Percentiles rank a stretch among this genome's conserved stretches.
phyloP scores from a whole-genome alignment of 345 rosid species.

The Noccaea bulbosa region DNA sequence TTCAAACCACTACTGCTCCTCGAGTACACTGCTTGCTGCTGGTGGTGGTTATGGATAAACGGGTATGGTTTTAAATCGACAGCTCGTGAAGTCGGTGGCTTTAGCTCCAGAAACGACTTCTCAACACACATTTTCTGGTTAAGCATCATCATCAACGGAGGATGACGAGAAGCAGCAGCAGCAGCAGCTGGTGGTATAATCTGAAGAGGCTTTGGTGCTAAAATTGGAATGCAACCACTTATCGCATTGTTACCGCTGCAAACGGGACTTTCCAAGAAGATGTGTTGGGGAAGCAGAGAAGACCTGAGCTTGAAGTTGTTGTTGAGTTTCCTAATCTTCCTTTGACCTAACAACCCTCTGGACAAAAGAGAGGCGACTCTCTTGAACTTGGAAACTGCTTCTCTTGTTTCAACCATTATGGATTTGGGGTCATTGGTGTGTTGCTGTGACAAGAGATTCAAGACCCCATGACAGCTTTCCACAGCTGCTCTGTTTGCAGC shows the following conservation, averaged over 20 bases:
- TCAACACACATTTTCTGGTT: slow-evolving; percentile 46
- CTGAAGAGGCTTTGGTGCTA: slow-evolving; percentile 68
- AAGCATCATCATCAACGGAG: slow-evolving; percentile 29
- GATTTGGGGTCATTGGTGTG: slow-evolving; percentile 45
- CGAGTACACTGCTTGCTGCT: slow-evolving; percentile 50
- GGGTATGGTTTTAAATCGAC: slow-evolving; percentile 39
- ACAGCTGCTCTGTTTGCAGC: slow-evolving; percentile 61
- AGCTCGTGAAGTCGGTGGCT: slow-evolving; percentile 48
- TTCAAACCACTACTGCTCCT: slow-evolving; percentile 57
- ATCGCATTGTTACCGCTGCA: slow-evolving; percentile 12
- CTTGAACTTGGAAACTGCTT: slow-evolving; percentile 58
- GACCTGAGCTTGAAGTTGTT: slow-evolving; percentile 46
- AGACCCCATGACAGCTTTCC: slow-evolving; percentile 56
- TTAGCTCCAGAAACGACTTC: slow-evolving; percentile 51
- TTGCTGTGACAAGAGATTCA: slow-evolving; percentile 54
- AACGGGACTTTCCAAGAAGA: slow-evolving; percentile 60
- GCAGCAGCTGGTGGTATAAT: slow-evolving; percentile 44
- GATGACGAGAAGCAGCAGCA: slow-evolving; percentile 4
- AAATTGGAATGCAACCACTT: slow-evolving; percentile 33
- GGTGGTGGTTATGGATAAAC: slow-evolving; percentile 55
- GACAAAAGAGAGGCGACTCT: slow-evolving; percentile 61
- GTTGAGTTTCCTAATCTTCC: slow-evolving; percentile 53
- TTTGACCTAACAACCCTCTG: slow-evolving; percentile 50
- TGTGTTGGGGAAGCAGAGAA: slow-evolving; percentile 51
- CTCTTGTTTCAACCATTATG: slow-evolving; percentile 53